These are phyloP conservation scores for Aspergillus haitiensis DNA, from an alignment of 495 filamentous ascomycete genomes.

Conservation along the genomic window DNA sequence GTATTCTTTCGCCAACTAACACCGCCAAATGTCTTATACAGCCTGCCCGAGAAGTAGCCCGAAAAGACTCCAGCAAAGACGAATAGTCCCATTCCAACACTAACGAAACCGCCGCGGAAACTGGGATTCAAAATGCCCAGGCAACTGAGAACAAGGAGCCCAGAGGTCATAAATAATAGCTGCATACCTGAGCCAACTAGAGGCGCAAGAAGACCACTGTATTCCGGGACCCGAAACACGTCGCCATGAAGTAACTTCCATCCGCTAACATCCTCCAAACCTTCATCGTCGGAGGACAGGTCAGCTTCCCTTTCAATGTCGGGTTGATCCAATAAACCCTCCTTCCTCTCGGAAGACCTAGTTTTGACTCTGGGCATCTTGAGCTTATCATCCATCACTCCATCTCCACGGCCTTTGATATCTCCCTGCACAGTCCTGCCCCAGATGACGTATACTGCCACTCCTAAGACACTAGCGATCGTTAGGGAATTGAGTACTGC, in stretches of 20 bases:
- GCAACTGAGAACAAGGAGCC: conserved; percentile 75
- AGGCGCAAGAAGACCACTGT: conserved; percentile 78
- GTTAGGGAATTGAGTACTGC: conserved; percentile 89
- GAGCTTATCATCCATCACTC: conserved; percentile 65
- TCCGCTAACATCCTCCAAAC: conserved; percentile 79
- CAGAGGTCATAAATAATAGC: conserved; percentile 80
- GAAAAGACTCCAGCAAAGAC: conserved; percentile 87
- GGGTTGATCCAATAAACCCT: conserved; percentile 65
- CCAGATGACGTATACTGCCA: conserved; percentile 83
- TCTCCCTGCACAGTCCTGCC: conserved; percentile 79
- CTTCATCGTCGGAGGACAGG: conserved; percentile 70
- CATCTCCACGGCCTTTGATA: conserved; percentile 70
- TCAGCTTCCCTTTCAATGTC: conserved; percentile 64
- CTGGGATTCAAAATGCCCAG: conserved; percentile 86
- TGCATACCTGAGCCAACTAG: conserved; percentile 89
- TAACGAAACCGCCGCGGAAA: conserved; percentile 89
- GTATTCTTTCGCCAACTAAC: conserved; percentile 78
- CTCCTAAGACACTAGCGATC: conserved; percentile 78
- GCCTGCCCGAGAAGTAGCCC: conserved; percentile 84
- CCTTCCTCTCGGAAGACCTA: conserved; percentile 52
- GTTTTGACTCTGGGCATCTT: conserved; percentile 52
- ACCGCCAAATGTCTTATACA: conserved; percentile 87
- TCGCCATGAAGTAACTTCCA: conserved; percentile 96
- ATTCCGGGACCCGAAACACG: conserved; percentile 79
- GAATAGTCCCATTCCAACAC: conserved; percentile 82